Base-by-base conservation (phyloP, 768 basidiomycete genomes). In the Hydnum rufescens region DNA sequence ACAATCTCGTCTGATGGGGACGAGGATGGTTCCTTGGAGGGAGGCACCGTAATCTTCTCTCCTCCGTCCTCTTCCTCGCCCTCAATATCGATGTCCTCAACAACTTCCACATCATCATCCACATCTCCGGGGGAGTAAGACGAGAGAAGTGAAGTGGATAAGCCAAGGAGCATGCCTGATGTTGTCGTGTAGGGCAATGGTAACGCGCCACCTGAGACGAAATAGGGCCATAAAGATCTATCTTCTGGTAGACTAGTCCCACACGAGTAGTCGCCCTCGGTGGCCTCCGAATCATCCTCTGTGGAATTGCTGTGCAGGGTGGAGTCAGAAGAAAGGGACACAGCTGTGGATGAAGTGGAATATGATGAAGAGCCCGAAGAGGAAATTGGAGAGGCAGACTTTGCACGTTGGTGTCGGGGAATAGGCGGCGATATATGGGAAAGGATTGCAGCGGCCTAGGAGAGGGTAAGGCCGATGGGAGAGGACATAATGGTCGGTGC, bases 371-470 rank as follows among this genome's bases (percentile, higher is more conserved):
- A 13, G 8, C 25, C 26, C 44, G 44, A 47, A 13, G 44, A 13
- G 44, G 44, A 13, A 47, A 25, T 39, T 8, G 34, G 34, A 8
- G 34, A 39, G 19, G 34, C 19, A 39, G 34, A 39, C 8, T 39
- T 19, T 54, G 36, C 2, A 42, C 52, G 26, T 6, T 1, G 8
- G 4, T 19, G 22, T 26, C 67, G 68, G 2, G 73, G 69, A 2
- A 75, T 71, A 2, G 68, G 66, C 0, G 83, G 80, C 3, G 79
- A 76, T 54, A 93, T 71, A 63, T 89, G 88, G 3, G 85, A 85
- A 43, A 99, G 75, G 56, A 99, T 97, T 18, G 93, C 87, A 2
- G 93, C 93, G 18, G 92, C 92, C 80, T 87, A 28, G 8, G 29
- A 25, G 22, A 13, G 36, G 43, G 26, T 2, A 28, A 25, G 32